A percentile compares a stretch with the other conserved stretches of the same genome.
Conservation (phyloP, 1,284 basidiomycete species). For the Leccinum pachyderme region DNA sequence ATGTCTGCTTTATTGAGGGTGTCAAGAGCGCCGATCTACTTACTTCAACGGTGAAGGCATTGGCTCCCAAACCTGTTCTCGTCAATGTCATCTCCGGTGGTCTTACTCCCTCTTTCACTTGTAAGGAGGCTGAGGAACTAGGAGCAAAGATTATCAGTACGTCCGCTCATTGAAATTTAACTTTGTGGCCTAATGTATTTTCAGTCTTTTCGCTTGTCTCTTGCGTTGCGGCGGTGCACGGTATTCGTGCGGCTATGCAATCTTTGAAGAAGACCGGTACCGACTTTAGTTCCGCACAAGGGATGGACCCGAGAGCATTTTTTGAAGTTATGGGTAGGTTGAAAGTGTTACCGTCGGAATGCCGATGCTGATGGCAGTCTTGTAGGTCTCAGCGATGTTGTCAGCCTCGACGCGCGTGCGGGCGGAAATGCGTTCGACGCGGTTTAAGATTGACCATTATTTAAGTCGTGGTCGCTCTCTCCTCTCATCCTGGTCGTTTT, state of each 20-base stretch:
- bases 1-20: constrained; percentile 85
- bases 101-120: constrained; percentile 70
- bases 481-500: neutral
- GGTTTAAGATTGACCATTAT: constrained; percentile 35
- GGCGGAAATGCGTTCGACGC: constrained; percentile 57
- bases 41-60: constrained; percentile 57
- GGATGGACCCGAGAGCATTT: constrained; percentile 76
- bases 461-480: neutral
- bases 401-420: constrained; percentile 55
- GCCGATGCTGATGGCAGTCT: neutral
- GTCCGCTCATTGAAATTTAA: constrained; percentile 19
- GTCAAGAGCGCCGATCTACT: constrained; percentile 70
- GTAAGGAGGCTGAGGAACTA: constrained; percentile 61
- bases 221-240: constrained; percentile 71
- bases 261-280: constrained; percentile 75
- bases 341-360: neutral
- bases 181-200: neutral
- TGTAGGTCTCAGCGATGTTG: constrained; percentile 54
- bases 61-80: constrained; percentile 73
- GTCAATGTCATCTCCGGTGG: constrained; percentile 79
- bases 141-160: constrained; percentile 76
- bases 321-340: constrained; percentile 67
- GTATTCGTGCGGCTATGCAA: constrained; percentile 68
- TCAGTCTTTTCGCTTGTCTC: constrained; percentile 68
- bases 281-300: constrained; percentile 62